These are phyloP conservation scores for Neurospora sp. DNA, from an alignment of 495 filamentous ascomycete species.

Conservation along the genomic window DNA sequence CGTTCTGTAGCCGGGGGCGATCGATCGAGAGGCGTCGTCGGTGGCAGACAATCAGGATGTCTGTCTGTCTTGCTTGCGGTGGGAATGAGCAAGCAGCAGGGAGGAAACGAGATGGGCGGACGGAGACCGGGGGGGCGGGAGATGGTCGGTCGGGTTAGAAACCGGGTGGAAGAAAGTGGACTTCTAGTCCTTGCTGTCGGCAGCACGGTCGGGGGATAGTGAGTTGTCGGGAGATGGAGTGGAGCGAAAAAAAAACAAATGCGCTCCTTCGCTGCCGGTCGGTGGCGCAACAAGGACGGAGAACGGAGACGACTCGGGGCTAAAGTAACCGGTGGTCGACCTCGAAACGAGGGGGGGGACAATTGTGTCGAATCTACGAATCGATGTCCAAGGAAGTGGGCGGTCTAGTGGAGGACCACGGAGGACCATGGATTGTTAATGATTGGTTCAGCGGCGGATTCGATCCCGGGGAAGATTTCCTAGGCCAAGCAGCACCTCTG, in stretches of 20 bases:
- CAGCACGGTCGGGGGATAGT: neutral
- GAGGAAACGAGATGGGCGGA: neutral
- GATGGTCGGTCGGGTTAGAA: neutral
- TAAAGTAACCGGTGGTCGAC: slow-evolving; percentile 1
- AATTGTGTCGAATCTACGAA: neutral
- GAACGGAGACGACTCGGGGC: slow-evolving; percentile 11
- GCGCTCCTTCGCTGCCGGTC: neutral
- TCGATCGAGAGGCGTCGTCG: neutral
- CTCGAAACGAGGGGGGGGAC: neutral
- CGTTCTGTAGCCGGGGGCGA: neutral
- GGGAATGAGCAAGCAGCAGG: neutral
- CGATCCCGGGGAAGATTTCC: neutral
- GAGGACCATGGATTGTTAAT: neutral
- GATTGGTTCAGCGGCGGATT: neutral
- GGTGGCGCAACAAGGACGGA: slow-evolving; percentile 20
- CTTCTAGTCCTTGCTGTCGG: neutral
- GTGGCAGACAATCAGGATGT: neutral
- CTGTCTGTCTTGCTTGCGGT: neutral
- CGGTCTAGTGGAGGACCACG: neutral
- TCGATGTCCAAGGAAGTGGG: neutral
- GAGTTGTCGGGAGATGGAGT: neutral
- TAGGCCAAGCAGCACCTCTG: neutral
- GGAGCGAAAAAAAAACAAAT: neutral
- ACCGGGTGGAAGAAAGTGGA: neutral
- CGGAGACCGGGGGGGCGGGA: neutral